Evolutionary conservation across 305 asterid genomes (phyloP).

Genomic region (Fraxinus nigra): DNA sequence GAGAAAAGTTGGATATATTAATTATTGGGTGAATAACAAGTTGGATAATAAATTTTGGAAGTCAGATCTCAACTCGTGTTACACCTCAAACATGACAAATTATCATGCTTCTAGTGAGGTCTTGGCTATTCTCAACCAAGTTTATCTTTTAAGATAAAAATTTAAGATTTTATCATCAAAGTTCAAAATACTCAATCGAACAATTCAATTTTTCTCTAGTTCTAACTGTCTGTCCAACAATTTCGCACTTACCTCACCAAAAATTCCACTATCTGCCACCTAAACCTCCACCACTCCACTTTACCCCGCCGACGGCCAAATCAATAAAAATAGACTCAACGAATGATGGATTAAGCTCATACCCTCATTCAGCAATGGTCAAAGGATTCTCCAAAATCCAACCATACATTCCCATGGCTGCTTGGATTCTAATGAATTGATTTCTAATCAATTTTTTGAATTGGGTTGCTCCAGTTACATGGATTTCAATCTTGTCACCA

Average conservation of each 20-base stretch:
- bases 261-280: not conserved
- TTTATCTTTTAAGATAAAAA: not conserved
- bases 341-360: not conserved
- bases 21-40: too few relatives aligned
- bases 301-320: not conserved
- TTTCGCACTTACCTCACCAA: not conserved
- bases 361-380: not conserved
- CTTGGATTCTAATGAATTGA: not conserved
- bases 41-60: not conserved
- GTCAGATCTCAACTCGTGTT: not conserved
- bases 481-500: not conserved
- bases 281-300: not conserved
- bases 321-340: not conserved
- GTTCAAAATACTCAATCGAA: not conserved
- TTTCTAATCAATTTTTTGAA: not conserved
- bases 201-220: not conserved
- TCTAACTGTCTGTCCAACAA: not conserved
- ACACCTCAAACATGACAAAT: not conserved
- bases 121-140: not conserved
- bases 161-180: not conserved
- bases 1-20: not conserved
- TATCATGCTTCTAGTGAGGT: not conserved
- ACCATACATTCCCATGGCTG: not conserved
- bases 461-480: not conserved
- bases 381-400: not conserved